Conservation (phyloP, 225 moss, liverwort and hornwort species). For the Pseudoscleropodium purum region DNA sequence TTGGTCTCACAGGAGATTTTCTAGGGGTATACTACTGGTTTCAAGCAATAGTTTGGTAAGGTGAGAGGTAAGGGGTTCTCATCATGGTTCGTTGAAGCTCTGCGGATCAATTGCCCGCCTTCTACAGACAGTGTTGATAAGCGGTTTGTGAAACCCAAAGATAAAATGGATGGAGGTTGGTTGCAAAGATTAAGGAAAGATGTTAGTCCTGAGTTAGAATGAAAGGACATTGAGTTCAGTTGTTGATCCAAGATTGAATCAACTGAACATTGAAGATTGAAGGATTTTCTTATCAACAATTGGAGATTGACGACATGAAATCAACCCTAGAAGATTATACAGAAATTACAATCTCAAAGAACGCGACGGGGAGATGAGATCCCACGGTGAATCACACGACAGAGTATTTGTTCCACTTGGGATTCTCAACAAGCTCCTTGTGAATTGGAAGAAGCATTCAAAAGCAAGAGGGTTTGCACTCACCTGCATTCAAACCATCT, state of each 20-base stretch:
- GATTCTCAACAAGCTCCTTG: neutral
- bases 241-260: neutral
- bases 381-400: neutral
- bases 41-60: neutral
- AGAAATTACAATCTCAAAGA: neutral
- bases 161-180: neutral
- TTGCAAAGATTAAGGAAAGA: neutral
- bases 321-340: neutral
- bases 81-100: neutral
- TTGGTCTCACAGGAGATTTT: neutral
- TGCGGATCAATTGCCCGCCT: neutral
- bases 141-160: neutral
- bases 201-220: neutral
- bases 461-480: neutral
- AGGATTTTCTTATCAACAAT: neutral
- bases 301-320: neutral
- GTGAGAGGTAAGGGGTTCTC: neutral
- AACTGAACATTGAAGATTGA: neutral
- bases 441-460: neutral
- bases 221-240: neutral
- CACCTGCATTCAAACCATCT: conserved; percentile 9
- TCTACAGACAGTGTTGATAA: neutral
- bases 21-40: too few species aligned
- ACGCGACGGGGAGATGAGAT: neutral
- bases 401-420: neutral